These are phyloP conservation scores for Coemansia sp. DNA, from an alignment of 192 early-diverging fungal genomes.

Conservation along the genomic window DNA sequence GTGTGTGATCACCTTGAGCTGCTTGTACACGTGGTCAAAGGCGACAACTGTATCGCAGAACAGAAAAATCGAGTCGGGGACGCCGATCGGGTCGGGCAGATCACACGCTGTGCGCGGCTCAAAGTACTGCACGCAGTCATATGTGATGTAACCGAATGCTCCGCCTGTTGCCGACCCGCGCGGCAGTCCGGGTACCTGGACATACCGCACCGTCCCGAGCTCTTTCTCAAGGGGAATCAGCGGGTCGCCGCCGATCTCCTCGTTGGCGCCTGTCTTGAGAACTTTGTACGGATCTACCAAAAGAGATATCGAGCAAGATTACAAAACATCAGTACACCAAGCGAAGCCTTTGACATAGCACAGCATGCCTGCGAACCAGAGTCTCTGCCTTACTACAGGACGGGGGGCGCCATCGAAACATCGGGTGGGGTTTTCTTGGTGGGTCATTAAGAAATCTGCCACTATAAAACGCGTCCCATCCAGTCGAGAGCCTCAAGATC, in stretches of 20 bases:
- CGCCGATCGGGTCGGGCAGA: conserved; percentile 77
- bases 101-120: conserved; percentile 85
- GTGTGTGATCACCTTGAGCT: conserved; percentile 91
- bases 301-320: too few relatives aligned
- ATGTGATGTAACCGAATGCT: conserved; percentile 95
- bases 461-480: too few relatives aligned
- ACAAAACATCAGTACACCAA: background rate
- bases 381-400: too few relatives aligned
- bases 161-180: conserved; percentile 67
- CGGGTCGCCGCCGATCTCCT: conserved; percentile 80
- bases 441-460: background rate
- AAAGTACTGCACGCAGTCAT: conserved; percentile 98
- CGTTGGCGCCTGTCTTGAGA: conserved; percentile 69
- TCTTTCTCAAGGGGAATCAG: conserved; percentile 83
- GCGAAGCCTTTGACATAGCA: too few relatives aligned
- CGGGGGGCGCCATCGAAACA: too few relatives aligned
- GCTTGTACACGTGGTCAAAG: conserved; percentile 92
- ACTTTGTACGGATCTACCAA: conserved; percentile 82
- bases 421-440: background rate
- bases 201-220: conserved; percentile 71
- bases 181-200: conserved; percentile 79
- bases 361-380: too few relatives aligned
- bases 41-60: conserved; percentile 94
- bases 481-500: too few relatives aligned
- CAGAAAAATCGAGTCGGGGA: conserved; percentile 94